Base-by-base conservation (phyloP, 2,329 filamentous ascomycete genomes). In the Claviceps sp. region DNA sequence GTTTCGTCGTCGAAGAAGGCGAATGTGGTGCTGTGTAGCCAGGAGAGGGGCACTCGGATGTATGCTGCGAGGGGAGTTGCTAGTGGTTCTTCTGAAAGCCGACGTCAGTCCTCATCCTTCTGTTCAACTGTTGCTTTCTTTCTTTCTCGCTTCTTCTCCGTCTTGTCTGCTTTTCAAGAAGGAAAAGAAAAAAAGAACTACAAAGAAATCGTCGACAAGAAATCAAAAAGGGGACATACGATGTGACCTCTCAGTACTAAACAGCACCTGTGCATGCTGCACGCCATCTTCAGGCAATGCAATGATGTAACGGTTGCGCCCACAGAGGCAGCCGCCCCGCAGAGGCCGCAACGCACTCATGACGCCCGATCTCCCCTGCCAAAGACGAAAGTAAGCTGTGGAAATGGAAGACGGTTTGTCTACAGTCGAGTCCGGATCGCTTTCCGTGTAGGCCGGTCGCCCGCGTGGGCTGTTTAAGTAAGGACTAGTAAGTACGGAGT, bases 301-400 rank as follows among this genome's bases (percentile, higher is more conserved):
- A 58, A 95, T 80, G 53, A 82, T 75, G 69, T 95, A 95, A 62
- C 83, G 77, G 62, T 93, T 95, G 55, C 90, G 81, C 52, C 89
- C 88, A 66, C 90, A 96, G 50, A 85, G 82, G 71, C 90, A 95
- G 57, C 82, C 79, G 60, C 89, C 89, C 57, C 78, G 80, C 52
- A 95, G 76, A 40, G 76, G 75, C 54, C 77, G 70, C 52, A 68
- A 62, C 49, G 67, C 63, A 61, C 63, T 72, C 76, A 78, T 79
- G 51, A 47, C 20, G 14, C 16, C 8, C 8, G 7, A 8, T 29
- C 26, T 29, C 26, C 26, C 23, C 23, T 26, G 23, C 23, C 23
- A 26, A 26, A 26, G 23, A 6, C 23, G 23, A 26, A 23, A 6
- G 23, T 26, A 29, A 29, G 23, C 23, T 23, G 2, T 26, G 23